Evolutionary conservation across 768 basidiomycete genomes (phyloP).

Genomic region (Tricholoma bakamatsutake): DNA sequence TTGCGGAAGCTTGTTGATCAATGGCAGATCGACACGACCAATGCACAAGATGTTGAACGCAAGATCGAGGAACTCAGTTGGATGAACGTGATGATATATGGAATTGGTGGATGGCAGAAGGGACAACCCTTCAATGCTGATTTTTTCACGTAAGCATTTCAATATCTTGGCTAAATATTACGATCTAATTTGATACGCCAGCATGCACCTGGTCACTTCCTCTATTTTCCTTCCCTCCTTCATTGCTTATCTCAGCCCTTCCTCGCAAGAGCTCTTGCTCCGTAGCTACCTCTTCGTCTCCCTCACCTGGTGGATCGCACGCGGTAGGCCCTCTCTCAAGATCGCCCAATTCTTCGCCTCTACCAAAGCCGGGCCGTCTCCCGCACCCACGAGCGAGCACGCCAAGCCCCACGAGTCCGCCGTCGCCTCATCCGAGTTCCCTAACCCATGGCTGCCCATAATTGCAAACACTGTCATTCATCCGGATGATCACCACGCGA

Average conservation of each 20-base stretch:
- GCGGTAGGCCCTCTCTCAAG: conserved; percentile 47
- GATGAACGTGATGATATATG: conserved; percentile 17
- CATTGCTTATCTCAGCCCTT: conserved; percentile 30
- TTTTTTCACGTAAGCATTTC: conserved; percentile 16
- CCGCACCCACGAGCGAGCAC: conserved; percentile 10
- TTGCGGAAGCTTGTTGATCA: conserved; percentile 11
- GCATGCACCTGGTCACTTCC: conserved; percentile 48
- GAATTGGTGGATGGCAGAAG: conserved; percentile 14
- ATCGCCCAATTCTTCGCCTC: conserved; percentile 42
- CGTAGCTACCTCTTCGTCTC: conserved; percentile 49
- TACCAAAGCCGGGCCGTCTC: conserved; percentile 37
- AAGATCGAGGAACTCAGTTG: conserved; percentile 17
- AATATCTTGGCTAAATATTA: not conserved
- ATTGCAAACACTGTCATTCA: conserved; percentile 50
- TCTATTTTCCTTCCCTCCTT: conserved; percentile 54
- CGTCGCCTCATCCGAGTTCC: conserved; percentile 23
- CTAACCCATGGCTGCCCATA: conserved; percentile 56
- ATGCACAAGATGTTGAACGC: conserved; percentile 8
- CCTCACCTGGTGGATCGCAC: conserved; percentile 52
- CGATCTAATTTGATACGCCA: conserved; percentile 18
- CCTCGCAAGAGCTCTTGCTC: conserved; percentile 48
- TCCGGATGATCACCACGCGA: conserved; percentile 47
- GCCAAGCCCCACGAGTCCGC: conserved; percentile 18
- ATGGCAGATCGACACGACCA: conserved; percentile 14
- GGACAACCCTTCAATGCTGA: conserved; percentile 18